These are phyloP conservation scores for Pseudogymnoascus sp. DNA, from an alignment of 2,329 filamentous ascomycete species.

Conservation along the genomic window DNA sequence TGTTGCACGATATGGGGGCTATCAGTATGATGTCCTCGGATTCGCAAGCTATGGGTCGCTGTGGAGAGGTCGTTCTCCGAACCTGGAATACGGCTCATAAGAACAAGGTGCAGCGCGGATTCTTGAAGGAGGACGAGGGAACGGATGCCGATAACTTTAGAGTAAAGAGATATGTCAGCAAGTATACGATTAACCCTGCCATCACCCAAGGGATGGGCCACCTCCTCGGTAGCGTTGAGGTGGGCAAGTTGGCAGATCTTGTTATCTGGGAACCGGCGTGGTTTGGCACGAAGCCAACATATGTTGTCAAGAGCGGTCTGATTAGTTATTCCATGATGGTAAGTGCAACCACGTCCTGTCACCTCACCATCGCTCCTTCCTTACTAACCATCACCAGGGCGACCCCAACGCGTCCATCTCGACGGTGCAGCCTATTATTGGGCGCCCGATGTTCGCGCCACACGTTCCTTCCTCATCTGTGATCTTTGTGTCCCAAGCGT, in stretches of 20 bases:
- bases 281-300: constrained; percentile 78
- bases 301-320: constrained; percentile 81
- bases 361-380: not conserved
- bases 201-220: constrained; percentile 86
- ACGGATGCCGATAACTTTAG: constrained; percentile 81
- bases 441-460: constrained; percentile 78
- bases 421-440: constrained; percentile 75
- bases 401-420: constrained; percentile 80
- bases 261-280: constrained; percentile 78
- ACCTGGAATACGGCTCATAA: constrained; percentile 98
- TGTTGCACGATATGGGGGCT: constrained; percentile 86
- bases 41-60: constrained; percentile 93
- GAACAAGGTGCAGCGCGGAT: constrained; percentile 81
- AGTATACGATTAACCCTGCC: constrained; percentile 94
- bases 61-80: constrained; percentile 83
- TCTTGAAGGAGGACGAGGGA: constrained; percentile 66
- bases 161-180: constrained; percentile 86
- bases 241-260: constrained; percentile 83
- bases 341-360: constrained; percentile 22
- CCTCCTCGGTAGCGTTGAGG: constrained; percentile 76
- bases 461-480: constrained; percentile 65
- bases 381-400: constrained; percentile 41
- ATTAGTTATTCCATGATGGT: constrained; percentile 81
- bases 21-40: constrained; percentile 98
- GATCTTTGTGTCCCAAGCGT: constrained; percentile 72